Conservation (phyloP, 495 filamentous ascomycete genomes). For the Aspergillus kassunensis region DNA sequence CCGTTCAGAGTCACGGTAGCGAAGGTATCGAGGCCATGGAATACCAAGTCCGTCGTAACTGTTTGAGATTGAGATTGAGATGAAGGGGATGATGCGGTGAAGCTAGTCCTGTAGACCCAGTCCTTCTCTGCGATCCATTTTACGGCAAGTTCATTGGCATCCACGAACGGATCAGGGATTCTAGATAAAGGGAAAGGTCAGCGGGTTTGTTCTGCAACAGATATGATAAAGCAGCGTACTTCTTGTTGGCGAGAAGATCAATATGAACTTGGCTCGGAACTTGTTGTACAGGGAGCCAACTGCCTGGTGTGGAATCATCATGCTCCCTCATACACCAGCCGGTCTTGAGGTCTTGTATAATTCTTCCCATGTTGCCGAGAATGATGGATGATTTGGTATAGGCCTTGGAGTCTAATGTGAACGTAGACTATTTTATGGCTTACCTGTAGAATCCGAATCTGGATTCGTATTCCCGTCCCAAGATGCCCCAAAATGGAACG, state of each 20-base stretch:
- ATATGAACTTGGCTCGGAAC: conserved; percentile 51
- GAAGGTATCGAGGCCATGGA: conserved; percentile 50
- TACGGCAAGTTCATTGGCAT: conserved; percentile 63
- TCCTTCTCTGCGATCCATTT: conserved; percentile 70
- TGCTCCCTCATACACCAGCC: conserved; percentile 3
- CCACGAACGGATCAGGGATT: conserved; percentile 66
- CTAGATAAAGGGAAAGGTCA: conserved; percentile 16
- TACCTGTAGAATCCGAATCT: neutral
- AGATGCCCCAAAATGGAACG: neutral
- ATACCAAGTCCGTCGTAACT: neutral
- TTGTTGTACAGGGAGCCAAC: neutral
- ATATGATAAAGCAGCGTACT: neutral
- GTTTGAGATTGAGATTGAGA: neutral
- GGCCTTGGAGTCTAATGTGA: neutral
- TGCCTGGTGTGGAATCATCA: neutral
- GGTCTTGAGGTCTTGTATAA: neutral
- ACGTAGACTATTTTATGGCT: neutral
- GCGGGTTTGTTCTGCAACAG: neutral
- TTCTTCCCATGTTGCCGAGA: neutral
- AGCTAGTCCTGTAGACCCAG: conserved; percentile 49
- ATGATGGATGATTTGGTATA: neutral
- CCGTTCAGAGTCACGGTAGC: conserved; percentile 66
- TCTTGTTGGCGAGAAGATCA: conserved; percentile 35
- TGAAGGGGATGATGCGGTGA: neutral
- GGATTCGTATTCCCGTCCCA: neutral